phyloP scores from a whole-genome alignment of 1,139 yeast genomes.

The Scheffersomyces titani region DNA sequence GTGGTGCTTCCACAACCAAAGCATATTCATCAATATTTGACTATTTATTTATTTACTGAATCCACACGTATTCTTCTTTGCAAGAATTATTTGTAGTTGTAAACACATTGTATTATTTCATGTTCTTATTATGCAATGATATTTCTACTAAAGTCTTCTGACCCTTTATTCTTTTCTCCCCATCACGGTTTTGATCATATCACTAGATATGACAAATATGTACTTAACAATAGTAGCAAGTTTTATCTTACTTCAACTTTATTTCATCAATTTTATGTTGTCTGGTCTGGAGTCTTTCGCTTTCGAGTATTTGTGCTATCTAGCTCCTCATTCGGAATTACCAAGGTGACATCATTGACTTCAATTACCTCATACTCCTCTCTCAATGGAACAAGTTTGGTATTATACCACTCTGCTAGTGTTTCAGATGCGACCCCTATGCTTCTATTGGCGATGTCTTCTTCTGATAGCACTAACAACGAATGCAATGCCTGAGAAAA shows the following conservation, averaged over 20 bases:
- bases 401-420: conserved; percentile 23
- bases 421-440: conserved; percentile 16
- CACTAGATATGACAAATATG: too few relatives aligned
- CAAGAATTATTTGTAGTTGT: neutral
- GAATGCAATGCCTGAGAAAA: conserved; percentile 23
- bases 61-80: conserved; percentile 3
- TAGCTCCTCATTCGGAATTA: neutral
- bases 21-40: neutral
- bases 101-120: neutral
- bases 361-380: conserved; percentile 5
- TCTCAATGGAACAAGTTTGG: conserved; percentile 16
- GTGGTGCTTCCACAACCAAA: neutral
- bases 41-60: conserved; percentile 8
- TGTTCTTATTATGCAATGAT: too few relatives aligned
- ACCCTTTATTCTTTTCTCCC: neutral
- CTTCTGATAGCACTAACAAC: conserved; percentile 22
- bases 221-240: too few relatives aligned
- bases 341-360: neutral
- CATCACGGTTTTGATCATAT: too few relatives aligned
- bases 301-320: conserved; percentile 6
- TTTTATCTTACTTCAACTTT: too few relatives aligned
- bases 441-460: conserved; percentile 22
- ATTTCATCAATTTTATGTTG: neutral
- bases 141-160: neutral
- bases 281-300: conserved; percentile 12